Evolutionary conservation across 345 rosid species (phyloP).

Genomic region (Syzygium aromaticum): DNA sequence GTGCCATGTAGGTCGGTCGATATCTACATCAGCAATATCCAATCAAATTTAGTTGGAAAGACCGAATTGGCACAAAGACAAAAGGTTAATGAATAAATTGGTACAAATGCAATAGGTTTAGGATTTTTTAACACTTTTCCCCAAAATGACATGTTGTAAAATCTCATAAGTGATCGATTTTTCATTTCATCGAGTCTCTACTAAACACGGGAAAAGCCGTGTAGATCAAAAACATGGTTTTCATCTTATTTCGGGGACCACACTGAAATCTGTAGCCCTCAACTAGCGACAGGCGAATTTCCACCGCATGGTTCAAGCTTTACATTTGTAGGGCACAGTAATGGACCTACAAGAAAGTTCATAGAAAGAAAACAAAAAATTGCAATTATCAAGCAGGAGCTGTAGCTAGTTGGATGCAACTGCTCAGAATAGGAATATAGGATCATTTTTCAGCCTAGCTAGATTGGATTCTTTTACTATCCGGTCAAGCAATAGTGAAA

Average conservation of each 20-base stretch:
- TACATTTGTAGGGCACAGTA: not conserved
- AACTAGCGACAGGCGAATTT: not conserved
- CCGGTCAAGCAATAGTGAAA: not conserved
- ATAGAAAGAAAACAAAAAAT: not conserved
- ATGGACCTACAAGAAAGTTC: not conserved
- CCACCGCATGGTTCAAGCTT: not conserved
- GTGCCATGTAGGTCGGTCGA: rapidly evolving
- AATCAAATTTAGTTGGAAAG: no score
- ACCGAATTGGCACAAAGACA: no score
- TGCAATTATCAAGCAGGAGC: not conserved
- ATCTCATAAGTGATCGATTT: not conserved
- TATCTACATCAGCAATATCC: no score
- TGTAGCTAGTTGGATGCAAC: not conserved
- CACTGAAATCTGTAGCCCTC: not conserved
- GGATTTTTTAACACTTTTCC: no score
- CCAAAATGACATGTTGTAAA: not conserved
- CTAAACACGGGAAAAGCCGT: not conserved
- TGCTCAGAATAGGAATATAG: not conserved
- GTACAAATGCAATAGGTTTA: no score
- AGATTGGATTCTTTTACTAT: not conserved
- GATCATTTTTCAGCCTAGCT: not conserved
- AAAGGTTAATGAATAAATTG: no score
- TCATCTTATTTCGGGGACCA: not conserved
- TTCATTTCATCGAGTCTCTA: not conserved
- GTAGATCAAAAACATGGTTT: not conserved